Percentiles rank a stretch among this genome's conserved stretches.
phyloP scores from a whole-genome alignment of 2,329 filamentous ascomycete genomes.

The Blastomyces emzantsi region DNA sequence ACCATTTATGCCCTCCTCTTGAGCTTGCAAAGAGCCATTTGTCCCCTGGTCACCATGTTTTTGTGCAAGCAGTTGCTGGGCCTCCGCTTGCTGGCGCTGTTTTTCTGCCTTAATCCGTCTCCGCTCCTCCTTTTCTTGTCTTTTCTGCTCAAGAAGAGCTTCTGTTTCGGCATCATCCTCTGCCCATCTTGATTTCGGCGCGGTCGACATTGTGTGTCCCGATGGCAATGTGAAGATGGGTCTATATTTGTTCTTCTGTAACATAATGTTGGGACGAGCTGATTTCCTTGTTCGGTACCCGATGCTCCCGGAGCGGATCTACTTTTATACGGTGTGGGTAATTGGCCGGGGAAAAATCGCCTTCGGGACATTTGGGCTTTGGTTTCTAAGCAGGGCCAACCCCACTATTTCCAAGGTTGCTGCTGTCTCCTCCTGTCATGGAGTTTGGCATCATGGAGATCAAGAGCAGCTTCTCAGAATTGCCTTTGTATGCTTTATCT shows the following conservation, averaged over 20 bases:
- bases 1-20: constrained; percentile 18
- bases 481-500: not conserved
- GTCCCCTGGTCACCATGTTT: constrained; percentile 21
- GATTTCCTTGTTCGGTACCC: no score
- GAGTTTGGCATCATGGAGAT: not conserved
- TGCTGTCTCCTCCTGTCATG: not conserved
- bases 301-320: not conserved
- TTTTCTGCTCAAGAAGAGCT: constrained; percentile 57
- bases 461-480: not conserved
- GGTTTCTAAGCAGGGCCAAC: constrained; percentile 28
- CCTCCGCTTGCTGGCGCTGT: constrained; percentile 54
- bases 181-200: constrained; percentile 73
- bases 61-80: constrained; percentile 28
- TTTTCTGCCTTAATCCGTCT: constrained; percentile 75
- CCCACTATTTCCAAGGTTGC: constrained; percentile 18
- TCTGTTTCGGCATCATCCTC: constrained; percentile 72
- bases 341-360: not conserved
- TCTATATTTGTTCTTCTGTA: not conserved
- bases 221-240: not conserved
- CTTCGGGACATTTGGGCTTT: constrained; percentile 11
- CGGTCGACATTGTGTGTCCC: constrained; percentile 46
- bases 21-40: not conserved
- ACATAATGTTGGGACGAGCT: no score
- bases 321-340: not conserved
- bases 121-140: constrained; percentile 81